A percentile compares a stretch with the other conserved stretches of the same genome.
Conservation (phyloP, 257 asterid species). For the Paulownia fortunei region DNA sequence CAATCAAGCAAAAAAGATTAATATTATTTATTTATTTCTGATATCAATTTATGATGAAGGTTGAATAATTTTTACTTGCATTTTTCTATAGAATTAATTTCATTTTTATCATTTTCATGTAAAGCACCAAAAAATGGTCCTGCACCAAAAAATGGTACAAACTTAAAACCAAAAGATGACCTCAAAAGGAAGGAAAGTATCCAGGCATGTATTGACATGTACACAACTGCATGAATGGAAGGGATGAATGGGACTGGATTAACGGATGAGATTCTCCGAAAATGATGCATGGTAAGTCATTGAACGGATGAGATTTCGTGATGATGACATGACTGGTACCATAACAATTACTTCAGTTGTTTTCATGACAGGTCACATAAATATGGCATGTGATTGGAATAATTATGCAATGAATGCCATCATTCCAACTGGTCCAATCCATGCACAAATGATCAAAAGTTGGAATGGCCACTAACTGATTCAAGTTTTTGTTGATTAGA, state of each 20-base stretch:
- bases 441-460: no score
- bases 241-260: conserved; percentile 23
- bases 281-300: conserved; percentile 19
- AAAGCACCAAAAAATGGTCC: no score
- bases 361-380: conserved; percentile 43
- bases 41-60: no score
- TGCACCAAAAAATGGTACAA: neutral
- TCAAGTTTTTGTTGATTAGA: no score
- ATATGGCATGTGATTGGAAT: conserved; percentile 49
- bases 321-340: conserved; percentile 8
- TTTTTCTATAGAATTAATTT: neutral
- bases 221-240: conserved; percentile 35
- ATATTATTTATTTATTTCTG: no score
- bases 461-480: no score
- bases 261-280: conserved; percentile 14
- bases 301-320: conserved; percentile 29
- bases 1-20: neutral
- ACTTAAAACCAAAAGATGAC: neutral
- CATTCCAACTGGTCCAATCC: conserved; percentile 3
- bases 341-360: conserved; percentile 30
- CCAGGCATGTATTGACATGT: conserved; percentile 1
- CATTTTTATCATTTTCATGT: no score
- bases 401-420: conserved; percentile 46
- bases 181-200: neutral
- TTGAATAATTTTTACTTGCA: neutral